Base-by-base conservation (phyloP, 768 basidiomycete genomes). In the Suillus variegatus region DNA sequence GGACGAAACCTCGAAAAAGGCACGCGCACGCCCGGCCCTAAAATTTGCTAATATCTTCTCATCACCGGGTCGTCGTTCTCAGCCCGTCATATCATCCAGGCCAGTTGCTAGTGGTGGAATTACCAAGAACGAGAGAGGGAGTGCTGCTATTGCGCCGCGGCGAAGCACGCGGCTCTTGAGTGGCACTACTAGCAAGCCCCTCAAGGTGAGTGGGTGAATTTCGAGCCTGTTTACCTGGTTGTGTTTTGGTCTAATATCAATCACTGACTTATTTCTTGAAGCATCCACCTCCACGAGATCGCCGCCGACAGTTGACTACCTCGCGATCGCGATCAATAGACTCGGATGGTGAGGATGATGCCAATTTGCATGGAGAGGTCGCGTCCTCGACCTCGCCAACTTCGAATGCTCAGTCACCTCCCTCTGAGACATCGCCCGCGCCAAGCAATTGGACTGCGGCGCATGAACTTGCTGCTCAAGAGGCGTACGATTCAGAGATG, bases 1-100 rank as follows among this genome's bases (percentile, higher is more conserved):
- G 72, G 89, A 89, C 80, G 88, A 90, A 78, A 85, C 87, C 77
- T 81, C 84, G 84, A 92, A 91, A 90, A 93, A 93, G 91, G 92
- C 88, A 91, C 87, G 90, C 88, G 87, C 87, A 84, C 90, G 88
- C 88, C 88, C 88, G 89, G 89, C 88, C 85, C 85, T 91, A 85
- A 88, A 86, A 82, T 86, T 90, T 89, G 84, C 87, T 90, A 91
- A 91, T 82, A 83, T 90, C 84, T 90, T 91, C 90, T 92, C 90
- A 91, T 90, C 88, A 81, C 86, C 86, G 80, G 85, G 85, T 87
- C 88, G 87, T 86, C 84, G 84, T 86, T 86, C 86, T 79, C 89
- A 91, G 89, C 83, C 86, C 75, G 81, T 85, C 77, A 83, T 85
- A 78, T 83, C 88, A 75, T 84, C 88, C 78, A 87, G 85, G 82